Conservation (phyloP, 345 rosid species). For the Populus pruinosa region DNA sequence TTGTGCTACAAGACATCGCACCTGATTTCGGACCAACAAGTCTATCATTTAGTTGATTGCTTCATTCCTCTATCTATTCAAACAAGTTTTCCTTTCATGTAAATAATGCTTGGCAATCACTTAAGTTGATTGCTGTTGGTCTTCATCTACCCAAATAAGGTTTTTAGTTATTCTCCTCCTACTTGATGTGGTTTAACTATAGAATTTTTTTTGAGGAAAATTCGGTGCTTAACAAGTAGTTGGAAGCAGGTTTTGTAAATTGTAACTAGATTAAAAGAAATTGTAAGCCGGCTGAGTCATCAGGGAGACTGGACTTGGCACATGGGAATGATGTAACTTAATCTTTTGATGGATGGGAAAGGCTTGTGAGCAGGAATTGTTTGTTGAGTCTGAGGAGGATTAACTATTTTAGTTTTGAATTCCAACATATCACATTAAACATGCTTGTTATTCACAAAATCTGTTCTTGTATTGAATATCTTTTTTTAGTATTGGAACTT, state of each 20-base stretch:
- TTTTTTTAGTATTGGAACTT: not conserved
- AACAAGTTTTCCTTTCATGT: not conserved
- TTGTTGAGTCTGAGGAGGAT: not conserved
- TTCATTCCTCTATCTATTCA: not conserved
- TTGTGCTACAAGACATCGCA: not conserved
- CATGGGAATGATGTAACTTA: not conserved
- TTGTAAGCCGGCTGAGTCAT: constrained; percentile 3
- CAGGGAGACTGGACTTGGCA: not conserved
- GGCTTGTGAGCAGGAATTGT: not conserved
- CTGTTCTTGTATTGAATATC: not conserved
- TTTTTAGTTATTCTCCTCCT: not conserved
- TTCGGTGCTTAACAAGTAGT: not conserved
- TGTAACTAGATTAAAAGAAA: not conserved
- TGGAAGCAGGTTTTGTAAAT: not conserved
- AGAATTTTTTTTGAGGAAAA: not conserved
- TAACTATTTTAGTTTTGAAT: not conserved
- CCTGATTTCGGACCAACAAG: not conserved
- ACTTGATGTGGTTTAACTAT: not conserved
- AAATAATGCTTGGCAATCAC: not conserved
- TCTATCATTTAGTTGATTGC: not conserved
- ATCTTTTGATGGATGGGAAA: constrained; percentile 3
- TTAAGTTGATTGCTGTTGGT: not conserved
- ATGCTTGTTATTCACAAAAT: not conserved
- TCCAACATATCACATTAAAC: not conserved
- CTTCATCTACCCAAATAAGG: not conserved